Evolutionary conservation across 2,329 filamentous ascomycete species (phyloP), one percentile per base, ranked within the genome.

Genomic region (Xylariales sp.): DNA sequence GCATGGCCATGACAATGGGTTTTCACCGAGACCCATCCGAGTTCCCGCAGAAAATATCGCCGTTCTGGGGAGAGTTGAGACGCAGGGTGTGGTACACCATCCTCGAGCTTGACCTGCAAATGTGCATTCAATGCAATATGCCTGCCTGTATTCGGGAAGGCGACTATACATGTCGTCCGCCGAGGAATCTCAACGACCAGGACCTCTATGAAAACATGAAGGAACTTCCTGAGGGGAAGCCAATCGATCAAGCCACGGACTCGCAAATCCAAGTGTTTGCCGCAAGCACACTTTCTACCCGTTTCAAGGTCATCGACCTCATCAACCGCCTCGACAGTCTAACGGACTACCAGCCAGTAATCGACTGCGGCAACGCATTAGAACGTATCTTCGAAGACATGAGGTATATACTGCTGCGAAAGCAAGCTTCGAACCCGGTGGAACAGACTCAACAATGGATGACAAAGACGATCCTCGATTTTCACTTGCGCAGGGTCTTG

Each of bases 1-100:
- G 75, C 12, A 73, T 75, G 62, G 75, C 73, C 21, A 78, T 78
- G 74, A 73, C 70, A 3, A 78, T 79, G 73, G 75, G 74, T 3
- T 60, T 79, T 34, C 75, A 79, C 49, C 67, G 74, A 4, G 75
- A 79, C 40, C 73, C 75, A 3, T 70, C 70, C 11, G 75, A 79
- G 48, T 76, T 73, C 42, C 63, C 66, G 19, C 60, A 64, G 3
- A 65, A 69, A 21, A 69, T 78, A 38, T 62, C 65, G 4, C 62
- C 71, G 0, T 78, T 76, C 49, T 63, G 69, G 32, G 69, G 68
- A n/a, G 75, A 79, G 55, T 64, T 71, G 46, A 62, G 75, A 24
- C 65, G 75, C n/a, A 66, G 71, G 44, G 53, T 79, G 18, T 79
- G 75, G 75, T 76, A 68, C 38, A 74, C 73, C 3, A 70, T 79